phyloP scores from a whole-genome alignment of 495 filamentous ascomycete genomes.

The Lichenothelia convexa region DNA sequence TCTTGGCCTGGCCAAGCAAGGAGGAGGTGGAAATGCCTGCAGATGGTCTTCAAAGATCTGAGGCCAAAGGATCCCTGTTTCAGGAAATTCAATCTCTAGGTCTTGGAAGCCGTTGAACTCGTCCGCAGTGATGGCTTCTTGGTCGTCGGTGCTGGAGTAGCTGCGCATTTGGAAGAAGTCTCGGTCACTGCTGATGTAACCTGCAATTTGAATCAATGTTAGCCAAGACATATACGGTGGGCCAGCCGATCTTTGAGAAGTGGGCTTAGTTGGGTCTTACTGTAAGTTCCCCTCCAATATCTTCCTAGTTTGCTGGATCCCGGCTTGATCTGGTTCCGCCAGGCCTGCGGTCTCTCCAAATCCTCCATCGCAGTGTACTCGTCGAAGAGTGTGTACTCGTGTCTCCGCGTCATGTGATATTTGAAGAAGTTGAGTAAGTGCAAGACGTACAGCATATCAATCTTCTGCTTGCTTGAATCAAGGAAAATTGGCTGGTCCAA shows the following conservation, averaged over 20 bases:
- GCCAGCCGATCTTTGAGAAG: too few species aligned
- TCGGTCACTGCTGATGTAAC: too few species aligned
- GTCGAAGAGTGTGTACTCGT: conserved; percentile 9
- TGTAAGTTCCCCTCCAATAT: conserved; percentile 22
- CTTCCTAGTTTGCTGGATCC: conserved; percentile 8
- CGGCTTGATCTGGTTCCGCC: conserved; percentile 5
- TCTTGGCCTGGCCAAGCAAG: too few species aligned
- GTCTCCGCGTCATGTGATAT: conserved; percentile 15
- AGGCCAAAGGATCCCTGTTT: too few species aligned
- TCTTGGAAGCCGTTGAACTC: too few species aligned
- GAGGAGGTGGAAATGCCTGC: too few species aligned
- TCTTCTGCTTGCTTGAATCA: conserved; percentile 9
- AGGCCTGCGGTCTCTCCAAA: conserved; percentile 11
- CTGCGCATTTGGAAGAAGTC: conserved; percentile 7
- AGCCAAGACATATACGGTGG: too few species aligned
- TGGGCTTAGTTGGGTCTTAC: too few species aligned
- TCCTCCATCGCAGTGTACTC: conserved; percentile 6
- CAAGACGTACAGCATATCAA: conserved; percentile 17
- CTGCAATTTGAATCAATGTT: too few species aligned
- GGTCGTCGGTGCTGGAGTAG: conserved; percentile 2
- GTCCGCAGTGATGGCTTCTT: background rate
- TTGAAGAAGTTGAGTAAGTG: conserved; percentile 23
- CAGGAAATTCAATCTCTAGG: too few species aligned
- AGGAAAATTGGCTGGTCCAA: conserved; percentile 10
- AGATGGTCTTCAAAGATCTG: conserved; percentile 13